Evolutionary conservation across 257 asterid species (phyloP).

Genomic region (Solanum dulcamara): DNA sequence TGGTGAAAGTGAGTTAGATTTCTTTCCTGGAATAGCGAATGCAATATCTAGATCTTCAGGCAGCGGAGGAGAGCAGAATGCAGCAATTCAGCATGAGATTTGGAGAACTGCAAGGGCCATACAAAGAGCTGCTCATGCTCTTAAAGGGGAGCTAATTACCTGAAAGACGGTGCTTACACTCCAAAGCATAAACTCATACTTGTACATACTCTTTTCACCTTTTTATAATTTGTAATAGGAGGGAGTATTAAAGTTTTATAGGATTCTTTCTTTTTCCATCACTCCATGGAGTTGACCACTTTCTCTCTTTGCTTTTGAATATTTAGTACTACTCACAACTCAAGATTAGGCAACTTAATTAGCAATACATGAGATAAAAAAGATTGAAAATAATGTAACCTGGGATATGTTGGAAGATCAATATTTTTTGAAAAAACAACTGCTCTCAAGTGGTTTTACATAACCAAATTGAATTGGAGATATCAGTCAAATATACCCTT

Average conservation of each 20-base stretch:
- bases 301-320: not conserved
- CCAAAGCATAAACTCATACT: not conserved
- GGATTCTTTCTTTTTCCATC: not conserved
- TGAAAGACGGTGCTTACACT: conserved; percentile 6
- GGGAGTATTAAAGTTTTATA: not conserved
- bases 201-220: not conserved
- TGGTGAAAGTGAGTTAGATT: conserved; percentile 29
- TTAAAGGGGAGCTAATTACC: conserved; percentile 47
- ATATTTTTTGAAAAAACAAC: not conserved
- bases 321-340: not conserved
- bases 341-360: not conserved
- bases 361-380: not conserved
- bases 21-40: conserved; percentile 73
- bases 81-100: conserved; percentile 50
- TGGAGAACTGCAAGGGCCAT: conserved; percentile 90
- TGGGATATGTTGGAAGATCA: not conserved
- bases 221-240: not conserved
- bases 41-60: conserved; percentile 19
- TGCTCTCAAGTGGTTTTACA: not conserved
- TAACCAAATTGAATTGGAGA: not conserved
- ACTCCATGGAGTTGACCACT: not conserved
- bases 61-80: conserved; percentile 15
- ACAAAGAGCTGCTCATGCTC: conserved; percentile 47
- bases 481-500: not conserved
- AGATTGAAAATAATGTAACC: too few species aligned